Conservation (phyloP, 495 filamentous ascomycete species). For the Zalerion maritima region DNA sequence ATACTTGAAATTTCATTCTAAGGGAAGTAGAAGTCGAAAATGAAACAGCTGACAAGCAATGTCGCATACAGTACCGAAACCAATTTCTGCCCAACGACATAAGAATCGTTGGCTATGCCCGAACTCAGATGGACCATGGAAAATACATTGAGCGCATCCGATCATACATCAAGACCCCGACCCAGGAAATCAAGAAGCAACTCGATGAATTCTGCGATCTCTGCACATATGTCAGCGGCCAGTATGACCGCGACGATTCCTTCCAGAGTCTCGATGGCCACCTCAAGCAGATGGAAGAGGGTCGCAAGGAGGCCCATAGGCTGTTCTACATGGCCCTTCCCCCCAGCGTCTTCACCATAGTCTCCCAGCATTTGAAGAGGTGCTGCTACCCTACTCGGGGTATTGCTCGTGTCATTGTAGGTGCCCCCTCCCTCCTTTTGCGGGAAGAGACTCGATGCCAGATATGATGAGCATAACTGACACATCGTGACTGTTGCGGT, state of each 20-base stretch:
- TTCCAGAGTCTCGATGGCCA: slow-evolving; percentile 83
- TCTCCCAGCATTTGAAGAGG: slow-evolving; percentile 91
- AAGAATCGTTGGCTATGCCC: slow-evolving; percentile 95
- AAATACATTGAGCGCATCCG: slow-evolving; percentile 88
- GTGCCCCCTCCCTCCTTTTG: background rate
- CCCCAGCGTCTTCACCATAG: slow-evolving; percentile 93
- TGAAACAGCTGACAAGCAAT: slow-evolving; percentile 14
- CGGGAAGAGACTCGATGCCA: slow-evolving; percentile 1
- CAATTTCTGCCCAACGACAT: slow-evolving; percentile 97
- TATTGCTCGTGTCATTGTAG: slow-evolving; percentile 84
- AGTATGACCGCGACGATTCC: slow-evolving; percentile 94
- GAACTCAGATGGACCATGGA: slow-evolving; percentile 97
- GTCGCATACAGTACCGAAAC: slow-evolving; percentile 65
- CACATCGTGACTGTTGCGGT: too few species aligned
- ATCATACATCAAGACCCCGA: slow-evolving; percentile 97
- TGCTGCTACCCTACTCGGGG: slow-evolving; percentile 88
- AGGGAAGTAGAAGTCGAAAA: background rate
- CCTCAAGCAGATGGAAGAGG: slow-evolving; percentile 74
- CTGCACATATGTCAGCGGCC: slow-evolving; percentile 87
- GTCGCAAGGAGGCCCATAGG: slow-evolving; percentile 68
- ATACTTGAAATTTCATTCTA: slow-evolving; percentile 5
- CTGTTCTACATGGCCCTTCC: slow-evolving; percentile 99
- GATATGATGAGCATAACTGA: slow-evolving; percentile 7
- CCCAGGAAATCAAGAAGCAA: slow-evolving; percentile 94
- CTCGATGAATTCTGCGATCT: slow-evolving; percentile 74